Base-by-base conservation (phyloP, 139 green algal species). In the Asterochloris erici region DNA sequence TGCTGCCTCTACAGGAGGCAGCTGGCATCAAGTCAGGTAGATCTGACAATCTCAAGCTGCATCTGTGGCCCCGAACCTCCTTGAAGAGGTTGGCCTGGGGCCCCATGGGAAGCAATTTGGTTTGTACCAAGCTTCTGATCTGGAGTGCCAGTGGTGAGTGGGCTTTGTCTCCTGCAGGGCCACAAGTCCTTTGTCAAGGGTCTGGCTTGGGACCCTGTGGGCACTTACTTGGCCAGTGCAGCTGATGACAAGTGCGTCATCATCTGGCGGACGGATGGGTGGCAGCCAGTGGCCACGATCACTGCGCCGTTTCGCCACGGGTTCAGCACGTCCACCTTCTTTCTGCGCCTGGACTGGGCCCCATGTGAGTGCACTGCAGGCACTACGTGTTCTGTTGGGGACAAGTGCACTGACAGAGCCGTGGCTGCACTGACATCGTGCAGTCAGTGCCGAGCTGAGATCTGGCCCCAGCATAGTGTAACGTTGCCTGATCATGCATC, bases 131-230 rank as follows among this genome's bases (percentile, higher is more conserved):
- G 81, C 84, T 17, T 62, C 47, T 10, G 78, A n/a, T 11, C 60
- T 94, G 38, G 74, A 64, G 23, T 54, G 38, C 38, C 38, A 54
- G 38, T 54, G 4, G 4, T 54, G 38, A 54, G 6, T 54, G 38
- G 4, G 6, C 38, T 54, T 54, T 54, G 38, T 54, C 79, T 79
- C 12, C 85, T 96, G 14, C 38, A 84, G 54, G 87, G 82, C 12
- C 95, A 98, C 86, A 83, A 78, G n/a, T 92, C 84, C 70, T 94
- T 94, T 69, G 95, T 99, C 47, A 99, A 99, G 83, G 97, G 97
- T 29, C 88, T 99, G 19, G 93, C 94, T 6, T 99, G 96, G 95
- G 97, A 99, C 90, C 97, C 97, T 0, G 89, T 98, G 15, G 93
- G 93, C 63, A 90, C 83, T 9, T 99, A 96, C 88, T 83, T 99